Evolutionary conservation across 2,329 filamentous ascomycete genomes (phyloP).

Genomic region (Xylariaceae sp.): DNA sequence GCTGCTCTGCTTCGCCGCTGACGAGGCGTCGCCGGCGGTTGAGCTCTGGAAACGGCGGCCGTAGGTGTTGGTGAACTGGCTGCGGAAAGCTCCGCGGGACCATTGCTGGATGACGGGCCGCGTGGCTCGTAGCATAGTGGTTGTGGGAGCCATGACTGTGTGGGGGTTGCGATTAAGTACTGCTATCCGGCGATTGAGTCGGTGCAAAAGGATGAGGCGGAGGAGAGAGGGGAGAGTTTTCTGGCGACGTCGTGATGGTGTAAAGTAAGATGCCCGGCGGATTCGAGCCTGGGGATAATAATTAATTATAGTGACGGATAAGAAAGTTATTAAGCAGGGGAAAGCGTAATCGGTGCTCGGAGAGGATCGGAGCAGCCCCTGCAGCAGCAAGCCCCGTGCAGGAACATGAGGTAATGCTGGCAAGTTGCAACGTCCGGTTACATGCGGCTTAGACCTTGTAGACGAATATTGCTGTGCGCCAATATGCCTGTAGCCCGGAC

Average conservation of each 20-base stretch:
- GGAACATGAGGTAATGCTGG: neutral
- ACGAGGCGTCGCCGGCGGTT: conserved; percentile 36
- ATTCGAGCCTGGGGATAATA: neutral
- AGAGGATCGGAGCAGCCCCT: conserved; percentile 18
- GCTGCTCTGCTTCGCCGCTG: conserved; percentile 40
- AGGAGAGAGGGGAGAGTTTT: conserved; percentile 13
- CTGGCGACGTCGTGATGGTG: neutral
- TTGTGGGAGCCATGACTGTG: conserved; percentile 41
- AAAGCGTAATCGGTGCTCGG: conserved; percentile 5
- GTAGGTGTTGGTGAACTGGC: conserved; percentile 41
- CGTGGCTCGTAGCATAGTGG: conserved; percentile 47
- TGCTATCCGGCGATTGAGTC: neutral
- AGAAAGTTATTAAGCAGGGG: neutral
- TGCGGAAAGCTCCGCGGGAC: conserved; percentile 48
- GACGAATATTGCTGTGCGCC: neutral
- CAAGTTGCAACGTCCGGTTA: neutral
- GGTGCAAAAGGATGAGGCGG: neutral
- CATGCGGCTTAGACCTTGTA: neutral
- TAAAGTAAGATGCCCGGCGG: no score
- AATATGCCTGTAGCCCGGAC: neutral
- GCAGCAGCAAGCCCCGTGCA: neutral
- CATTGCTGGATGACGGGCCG: conserved; percentile 50
- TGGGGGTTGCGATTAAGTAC: neutral
- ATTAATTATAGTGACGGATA: neutral
- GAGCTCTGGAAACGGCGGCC: conserved; percentile 68